Evolutionary conservation across 2,329 filamentous ascomycete species (phyloP).

Genomic region (Penicillium sp.): DNA sequence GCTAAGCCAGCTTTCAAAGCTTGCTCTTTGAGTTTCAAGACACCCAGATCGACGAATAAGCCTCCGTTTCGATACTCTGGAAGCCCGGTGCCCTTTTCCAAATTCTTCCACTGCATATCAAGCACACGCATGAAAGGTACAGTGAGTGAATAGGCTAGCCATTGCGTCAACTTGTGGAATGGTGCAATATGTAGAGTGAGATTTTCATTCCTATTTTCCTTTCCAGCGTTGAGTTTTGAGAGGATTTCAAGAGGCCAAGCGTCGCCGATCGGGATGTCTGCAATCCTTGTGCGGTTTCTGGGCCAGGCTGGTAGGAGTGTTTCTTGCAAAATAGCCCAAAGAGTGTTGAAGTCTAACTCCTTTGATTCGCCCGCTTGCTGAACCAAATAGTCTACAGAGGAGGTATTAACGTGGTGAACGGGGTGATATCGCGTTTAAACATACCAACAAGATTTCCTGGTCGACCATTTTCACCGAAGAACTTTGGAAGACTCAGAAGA

Average conservation of each 20-base stretch:
- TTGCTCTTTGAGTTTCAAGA: slow-evolving; percentile 58
- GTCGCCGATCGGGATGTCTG: slow-evolving; percentile 55
- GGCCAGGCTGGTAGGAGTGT: slow-evolving; percentile 59
- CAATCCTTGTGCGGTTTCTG: slow-evolving; percentile 49
- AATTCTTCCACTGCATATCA: slow-evolving; percentile 58
- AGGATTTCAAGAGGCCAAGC: slow-evolving; percentile 54
- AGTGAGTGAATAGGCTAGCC: slow-evolving; percentile 75
- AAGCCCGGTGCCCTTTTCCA: slow-evolving; percentile 67
- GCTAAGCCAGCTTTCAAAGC: slow-evolving; percentile 53
- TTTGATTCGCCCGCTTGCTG: slow-evolving; percentile 32
- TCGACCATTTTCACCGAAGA: slow-evolving; percentile 53
- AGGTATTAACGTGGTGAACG: not conserved
- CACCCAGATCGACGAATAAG: slow-evolving; percentile 66
- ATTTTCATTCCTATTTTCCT: slow-evolving; percentile 18
- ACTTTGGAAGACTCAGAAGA: slow-evolving; percentile 43
- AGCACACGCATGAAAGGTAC: slow-evolving; percentile 65
- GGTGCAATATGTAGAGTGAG: slow-evolving; percentile 52
- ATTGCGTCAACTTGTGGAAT: slow-evolving; percentile 71
- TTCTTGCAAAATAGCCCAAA: slow-evolving; percentile 54
- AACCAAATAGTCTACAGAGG: slow-evolving; percentile 50
- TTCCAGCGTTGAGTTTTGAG: slow-evolving; percentile 9
- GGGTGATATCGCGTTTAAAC: slow-evolving; percentile 17
- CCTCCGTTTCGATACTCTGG: slow-evolving; percentile 77
- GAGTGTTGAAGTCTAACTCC: slow-evolving; percentile 46
- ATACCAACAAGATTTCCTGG: slow-evolving; percentile 58